Percentiles rank a stretch among this genome's conserved stretches.
phyloP scores from a whole-genome alignment of 495 filamentous ascomycete genomes.

The Rhypophila decipiens region DNA sequence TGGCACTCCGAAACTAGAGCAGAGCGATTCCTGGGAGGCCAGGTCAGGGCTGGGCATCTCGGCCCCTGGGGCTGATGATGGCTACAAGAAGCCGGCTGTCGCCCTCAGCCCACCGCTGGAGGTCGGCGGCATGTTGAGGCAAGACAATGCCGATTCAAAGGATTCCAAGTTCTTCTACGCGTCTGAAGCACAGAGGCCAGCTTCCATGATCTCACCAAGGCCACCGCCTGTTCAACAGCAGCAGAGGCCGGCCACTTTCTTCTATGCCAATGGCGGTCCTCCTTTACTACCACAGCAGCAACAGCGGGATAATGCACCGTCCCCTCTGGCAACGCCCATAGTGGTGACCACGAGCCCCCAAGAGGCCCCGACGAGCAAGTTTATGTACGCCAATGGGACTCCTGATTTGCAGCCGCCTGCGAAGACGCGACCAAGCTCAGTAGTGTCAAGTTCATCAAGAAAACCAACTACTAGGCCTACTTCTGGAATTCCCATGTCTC shows the following conservation, averaged over 20 bases:
- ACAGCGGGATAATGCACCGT: constrained; percentile 12
- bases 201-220: constrained; percentile 19
- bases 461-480: constrained; percentile 21
- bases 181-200: constrained; percentile 53
- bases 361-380: constrained; percentile 47
- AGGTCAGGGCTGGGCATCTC: constrained; percentile 29
- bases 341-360: constrained; percentile 24
- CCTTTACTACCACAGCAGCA: constrained; percentile 17
- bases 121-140: constrained; percentile 20
- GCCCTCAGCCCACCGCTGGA: constrained; percentile 28
- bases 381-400: constrained; percentile 68
- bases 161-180: constrained; percentile 74
- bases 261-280: constrained; percentile 48
- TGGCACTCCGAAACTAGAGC: constrained; percentile 43
- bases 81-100: constrained; percentile 12
- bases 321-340: constrained; percentile 27
- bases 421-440: constrained; percentile 29
- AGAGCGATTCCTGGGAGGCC: constrained; percentile 34
- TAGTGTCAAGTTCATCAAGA: constrained; percentile 35
- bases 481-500: constrained; percentile 12
- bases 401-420: constrained; percentile 30
- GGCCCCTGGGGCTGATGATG: constrained; percentile 24
- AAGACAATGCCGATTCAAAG: constrained; percentile 8
- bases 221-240: constrained; percentile 17
- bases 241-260: constrained; percentile 45